Base-by-base conservation (phyloP, 208 protist species). In the Acanthamoeba quina region DNA sequence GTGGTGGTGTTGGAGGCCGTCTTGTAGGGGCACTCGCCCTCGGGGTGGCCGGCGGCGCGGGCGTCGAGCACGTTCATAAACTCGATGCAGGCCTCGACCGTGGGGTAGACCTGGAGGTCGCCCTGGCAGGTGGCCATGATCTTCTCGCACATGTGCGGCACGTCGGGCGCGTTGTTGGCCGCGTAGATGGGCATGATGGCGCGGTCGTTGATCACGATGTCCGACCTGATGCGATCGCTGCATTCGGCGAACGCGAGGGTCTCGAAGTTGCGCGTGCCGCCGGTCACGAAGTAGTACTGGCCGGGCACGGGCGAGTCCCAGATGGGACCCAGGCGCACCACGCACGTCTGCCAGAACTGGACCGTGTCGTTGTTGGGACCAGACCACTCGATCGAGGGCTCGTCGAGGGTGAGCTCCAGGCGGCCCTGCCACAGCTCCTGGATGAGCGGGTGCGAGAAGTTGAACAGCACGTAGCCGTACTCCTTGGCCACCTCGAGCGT, bases 381-480 rank as follows among this genome's bases (percentile, higher is more conserved):
- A 5, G 13, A 54, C 70, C 70, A 78, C 13, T 2, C 13, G 70
- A 78, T 78, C 1, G 70, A 49, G 1, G 29, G 70, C 21, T 29
- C 3, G 37, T 78, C 70, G 15, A 49, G 26, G 6, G 7, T 4
- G 29, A 74, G 66, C 66, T 74, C 41, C 15, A 54, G 37, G 37
- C 37, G 49, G 66, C 66, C 66, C 66, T 44, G 66, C 6, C 4
- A 74, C 66, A 74, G 1, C 13, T 78, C 37, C 1, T 11, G 13
- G 19, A 64, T 54, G 58, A 52, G 52, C 37, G 37, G 37, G 37
- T 37, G 37, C 37, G 37, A 37, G 3, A 37, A 37, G 34, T 78
- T 41, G 70, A 78, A 78, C 5, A 78, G 70, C 7, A 78, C 34
- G 70, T 15, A 78, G 70, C 70, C 70, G 29, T 78, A 78, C 70